These are phyloP conservation scores for Scorias spongiosa DNA, from an alignment of 2,329 filamentous ascomycete species.

Conservation along the genomic window DNA sequence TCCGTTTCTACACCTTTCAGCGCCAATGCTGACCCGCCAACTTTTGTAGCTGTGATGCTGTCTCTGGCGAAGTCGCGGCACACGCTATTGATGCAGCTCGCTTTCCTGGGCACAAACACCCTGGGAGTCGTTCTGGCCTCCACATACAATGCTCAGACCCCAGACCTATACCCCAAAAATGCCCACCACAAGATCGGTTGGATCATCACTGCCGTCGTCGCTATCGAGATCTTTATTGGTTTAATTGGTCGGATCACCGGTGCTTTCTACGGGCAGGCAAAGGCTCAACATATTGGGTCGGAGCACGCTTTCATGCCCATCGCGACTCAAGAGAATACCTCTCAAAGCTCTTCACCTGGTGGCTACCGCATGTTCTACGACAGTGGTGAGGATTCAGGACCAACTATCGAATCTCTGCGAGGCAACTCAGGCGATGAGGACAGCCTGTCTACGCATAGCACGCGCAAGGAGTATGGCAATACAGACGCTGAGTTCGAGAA, in stretches of 20 bases:
- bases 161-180: slow-evolving; percentile 71
- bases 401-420: slow-evolving; percentile 1
- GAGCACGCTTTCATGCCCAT: slow-evolving; percentile 17
- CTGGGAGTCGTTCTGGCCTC: not conserved
- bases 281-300: not conserved
- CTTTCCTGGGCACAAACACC: not conserved
- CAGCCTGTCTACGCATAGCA: too few relatives aligned
- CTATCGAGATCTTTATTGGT: slow-evolving; percentile 50
- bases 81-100: not conserved
- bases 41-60: not conserved
- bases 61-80: not conserved
- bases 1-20: not conserved
- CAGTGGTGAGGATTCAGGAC: slow-evolving; percentile 4
- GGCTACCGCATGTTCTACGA: slow-evolving; percentile 23
- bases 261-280: slow-evolving; percentile 2
- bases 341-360: slow-evolving; percentile 4
- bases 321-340: slow-evolving; percentile 13
- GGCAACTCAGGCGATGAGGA: slow-evolving; percentile 1
- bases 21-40: too few relatives aligned
- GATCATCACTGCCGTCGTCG: slow-evolving; percentile 47
- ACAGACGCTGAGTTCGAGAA: slow-evolving; percentile 33
- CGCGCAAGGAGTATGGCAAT: slow-evolving; percentile 11
- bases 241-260: slow-evolving; percentile 18
- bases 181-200: slow-evolving; percentile 74
- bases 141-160: slow-evolving; percentile 57